Conservation (phyloP, 139 green algal genomes). For the Tetratostichococcus sp. region DNA sequence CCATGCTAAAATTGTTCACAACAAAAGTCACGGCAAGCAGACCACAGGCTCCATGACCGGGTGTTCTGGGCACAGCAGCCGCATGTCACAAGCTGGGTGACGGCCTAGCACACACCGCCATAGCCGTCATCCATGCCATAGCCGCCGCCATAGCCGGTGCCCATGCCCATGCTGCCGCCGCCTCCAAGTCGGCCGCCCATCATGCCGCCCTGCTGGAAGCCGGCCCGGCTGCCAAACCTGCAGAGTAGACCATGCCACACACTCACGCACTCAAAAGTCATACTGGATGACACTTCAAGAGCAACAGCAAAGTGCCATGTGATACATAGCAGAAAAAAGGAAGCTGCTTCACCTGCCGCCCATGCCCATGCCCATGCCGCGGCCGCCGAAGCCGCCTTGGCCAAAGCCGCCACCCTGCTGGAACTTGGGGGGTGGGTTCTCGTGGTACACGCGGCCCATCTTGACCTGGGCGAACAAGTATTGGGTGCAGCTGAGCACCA, state of each 20-base stretch:
- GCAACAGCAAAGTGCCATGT: too few relatives aligned
- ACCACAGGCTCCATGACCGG: too few relatives aligned
- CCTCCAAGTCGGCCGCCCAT: background rate
- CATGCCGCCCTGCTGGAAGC: background rate
- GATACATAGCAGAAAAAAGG: background rate
- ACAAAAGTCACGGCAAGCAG: too few relatives aligned
- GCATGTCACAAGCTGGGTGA: background rate
- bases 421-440: background rate
- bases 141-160: too few relatives aligned
- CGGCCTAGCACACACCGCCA: background rate
- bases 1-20: conserved; percentile 3
- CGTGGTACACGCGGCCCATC: background rate
- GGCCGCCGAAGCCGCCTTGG: background rate
- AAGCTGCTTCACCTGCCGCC: background rate
- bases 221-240: background rate
- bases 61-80: too few relatives aligned
- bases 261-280: too few relatives aligned
- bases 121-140: background rate
- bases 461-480: too few relatives aligned
- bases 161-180: too few relatives aligned
- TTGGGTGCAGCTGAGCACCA: too few relatives aligned
- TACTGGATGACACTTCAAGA: too few relatives aligned
- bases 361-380: background rate
- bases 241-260: too few relatives aligned
- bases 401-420: background rate